These are phyloP conservation scores for Raphidocelis subcapitata DNA, from an alignment of 139 green algal genomes.

Conservation along the genomic window DNA sequence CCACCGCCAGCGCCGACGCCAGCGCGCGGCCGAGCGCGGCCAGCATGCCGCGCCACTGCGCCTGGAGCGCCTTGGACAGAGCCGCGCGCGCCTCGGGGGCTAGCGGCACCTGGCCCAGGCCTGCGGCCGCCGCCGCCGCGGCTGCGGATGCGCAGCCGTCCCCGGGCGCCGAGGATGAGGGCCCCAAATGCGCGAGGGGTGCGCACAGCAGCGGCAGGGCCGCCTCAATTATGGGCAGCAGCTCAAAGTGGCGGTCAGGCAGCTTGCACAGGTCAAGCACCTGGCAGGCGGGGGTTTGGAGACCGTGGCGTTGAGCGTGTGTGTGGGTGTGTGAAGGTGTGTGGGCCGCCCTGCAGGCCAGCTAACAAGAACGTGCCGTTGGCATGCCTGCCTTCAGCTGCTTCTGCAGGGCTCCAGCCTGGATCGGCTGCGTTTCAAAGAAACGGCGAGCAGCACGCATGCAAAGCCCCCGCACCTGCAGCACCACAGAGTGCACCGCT, in stretches of 20 bases:
- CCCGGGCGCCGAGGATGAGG: too few relatives aligned
- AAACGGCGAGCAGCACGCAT: neutral
- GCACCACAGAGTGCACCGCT: constrained; percentile 16
- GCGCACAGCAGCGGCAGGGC: constrained; percentile 36
- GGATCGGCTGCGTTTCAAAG: too few relatives aligned
- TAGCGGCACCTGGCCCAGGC: too few relatives aligned
- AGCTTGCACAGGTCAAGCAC: constrained; percentile 28
- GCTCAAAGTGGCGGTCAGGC: constrained; percentile 28
- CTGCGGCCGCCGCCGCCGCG: too few relatives aligned
- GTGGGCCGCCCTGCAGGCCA: too few relatives aligned
- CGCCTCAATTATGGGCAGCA: constrained; percentile 43
- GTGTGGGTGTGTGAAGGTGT: too few relatives aligned
- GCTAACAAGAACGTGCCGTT: too few relatives aligned
- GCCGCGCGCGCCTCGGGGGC: too few relatives aligned
- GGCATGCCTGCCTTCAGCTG: too few relatives aligned
- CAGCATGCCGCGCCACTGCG: constrained; percentile 18
- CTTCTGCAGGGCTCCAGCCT: too few relatives aligned
- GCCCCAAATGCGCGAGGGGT: neutral
- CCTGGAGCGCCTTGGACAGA: neutral
- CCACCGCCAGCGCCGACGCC: constrained; percentile 13
- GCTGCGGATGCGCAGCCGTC: too few relatives aligned
- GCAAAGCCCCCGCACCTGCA: constrained; percentile 16
- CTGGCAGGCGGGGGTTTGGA: constrained; percentile 2
- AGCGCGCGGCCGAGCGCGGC: neutral
- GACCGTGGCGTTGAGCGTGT: too few relatives aligned